Percentiles rank a stretch among this genome's conserved stretches.
Evolutionary conservation across 1,284 basidiomycete species (phyloP).

Genomic region (Fistulinella cinereoalba): DNA sequence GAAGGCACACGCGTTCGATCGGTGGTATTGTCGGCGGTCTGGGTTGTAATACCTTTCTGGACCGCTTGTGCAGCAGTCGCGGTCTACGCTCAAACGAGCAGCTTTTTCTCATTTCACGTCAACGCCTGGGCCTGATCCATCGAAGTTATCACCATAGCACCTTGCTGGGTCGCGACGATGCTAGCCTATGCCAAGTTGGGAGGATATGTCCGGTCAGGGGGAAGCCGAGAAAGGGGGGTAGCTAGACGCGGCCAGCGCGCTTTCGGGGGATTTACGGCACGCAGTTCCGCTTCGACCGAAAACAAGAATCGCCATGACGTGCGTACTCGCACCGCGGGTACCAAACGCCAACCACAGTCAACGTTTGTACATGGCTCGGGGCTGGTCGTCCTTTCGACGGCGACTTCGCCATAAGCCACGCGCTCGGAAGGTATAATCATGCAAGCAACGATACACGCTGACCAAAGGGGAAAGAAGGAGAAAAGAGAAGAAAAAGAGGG

Average conservation of each 20-base stretch:
- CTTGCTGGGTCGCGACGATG: too few species aligned
- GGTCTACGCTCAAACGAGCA: background rate
- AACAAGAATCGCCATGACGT: background rate
- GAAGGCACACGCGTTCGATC: conserved; percentile 10
- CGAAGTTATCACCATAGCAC: too few species aligned
- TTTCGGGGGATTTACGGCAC: conserved; percentile 13
- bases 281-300: background rate
- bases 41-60: conserved; percentile 1
- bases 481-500: background rate
- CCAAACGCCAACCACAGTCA: conserved; percentile 14
- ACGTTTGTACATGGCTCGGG: too few species aligned
- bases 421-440: conserved; percentile 15
- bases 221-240: too few species aligned
- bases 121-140: background rate
- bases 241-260: background rate
- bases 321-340: conserved; percentile 2
- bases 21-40: conserved; percentile 18
- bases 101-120: background rate
- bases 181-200: too few species aligned
- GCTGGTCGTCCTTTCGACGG: too few species aligned
- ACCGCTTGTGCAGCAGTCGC: background rate
- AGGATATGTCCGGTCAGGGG: too few species aligned
- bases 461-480: background rate
- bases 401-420: conserved; percentile 9
- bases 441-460: background rate